Base-by-base conservation (phyloP, 2,329 filamentous ascomycete genomes). In the Sporothrix variecibatus region DNA sequence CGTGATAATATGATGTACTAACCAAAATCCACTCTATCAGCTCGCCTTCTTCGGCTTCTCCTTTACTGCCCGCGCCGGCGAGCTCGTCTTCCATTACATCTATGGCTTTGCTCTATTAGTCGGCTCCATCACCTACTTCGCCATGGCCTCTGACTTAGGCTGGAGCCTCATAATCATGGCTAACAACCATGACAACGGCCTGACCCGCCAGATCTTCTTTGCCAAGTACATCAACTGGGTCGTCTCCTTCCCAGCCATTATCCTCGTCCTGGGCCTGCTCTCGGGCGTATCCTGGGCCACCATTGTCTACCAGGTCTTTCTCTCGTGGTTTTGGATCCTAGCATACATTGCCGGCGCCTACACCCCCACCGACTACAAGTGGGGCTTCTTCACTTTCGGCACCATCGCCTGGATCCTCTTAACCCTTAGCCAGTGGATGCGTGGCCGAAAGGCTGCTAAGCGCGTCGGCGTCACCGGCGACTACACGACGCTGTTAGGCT, bases 71-170 rank as follows among this genome's bases (percentile, higher is more conserved):
- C 82, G 81, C 60, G 80, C 83, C 49, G 84, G 84, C 71, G 86
- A 89, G 78, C 84, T 83, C 77, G 84, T 89, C 77, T 89, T 89
- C 82, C 86, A 89, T 81, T 88, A 89, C 79, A 81, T 88, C 75
- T 87, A 88, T 79, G 83, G 81, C 76, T 81, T 87, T 70, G 83
- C 84, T 43, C 82, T 86, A 51, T 81, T 89, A 11, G 83, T 84
- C 75, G 87, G 86, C 73, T 78, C 85, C 23, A 82, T 88, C 76
- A 79, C 83, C 70, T 89, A 89, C 83, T 89, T 81, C 76, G 82
- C 87, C 75, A 83, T 85, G 80, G 87, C 86, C 6, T 85, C 87
- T 5, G 84, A 88, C 76, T 82, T 89, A 1, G 87, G 82, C 72
- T 88, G 81, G 78, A 80, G 77, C 15, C 78, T 84, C 20, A 74